Percentiles rank a stretch among this genome's conserved stretches.
Evolutionary conservation across 257 asterid species (phyloP).

Genomic region (Plectranthus barbatus): DNA sequence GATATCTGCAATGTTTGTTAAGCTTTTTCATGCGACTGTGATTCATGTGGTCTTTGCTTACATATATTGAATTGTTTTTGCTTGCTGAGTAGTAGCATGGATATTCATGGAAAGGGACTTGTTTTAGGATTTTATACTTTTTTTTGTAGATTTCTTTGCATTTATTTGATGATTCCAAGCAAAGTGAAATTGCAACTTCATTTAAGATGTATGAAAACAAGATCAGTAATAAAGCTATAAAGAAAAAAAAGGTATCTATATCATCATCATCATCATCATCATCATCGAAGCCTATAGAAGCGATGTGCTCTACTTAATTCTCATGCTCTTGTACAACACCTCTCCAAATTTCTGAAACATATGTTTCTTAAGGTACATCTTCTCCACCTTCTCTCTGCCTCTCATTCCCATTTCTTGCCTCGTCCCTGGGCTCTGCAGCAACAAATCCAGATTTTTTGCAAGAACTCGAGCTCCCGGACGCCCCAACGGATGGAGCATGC

Average conservation of each 20-base stretch:
- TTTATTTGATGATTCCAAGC: background rate
- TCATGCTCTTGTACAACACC: constrained; percentile 82
- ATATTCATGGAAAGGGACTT: background rate
- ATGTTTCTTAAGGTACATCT: constrained; percentile 77
- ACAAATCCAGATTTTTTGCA: constrained; percentile 52
- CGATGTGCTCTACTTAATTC: constrained; percentile 45
- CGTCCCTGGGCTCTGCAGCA: constrained; percentile 48
- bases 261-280: no score
- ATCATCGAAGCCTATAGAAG: constrained; percentile 4
- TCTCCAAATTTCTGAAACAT: constrained; percentile 90
- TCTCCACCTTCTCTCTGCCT: constrained; percentile 81
- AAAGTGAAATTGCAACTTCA: background rate
- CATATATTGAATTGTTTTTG: background rate
- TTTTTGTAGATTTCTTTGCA: background rate
- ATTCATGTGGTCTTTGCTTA: background rate
- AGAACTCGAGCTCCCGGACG: constrained; percentile 64
- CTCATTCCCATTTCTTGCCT: constrained; percentile 67
- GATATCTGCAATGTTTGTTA: background rate
- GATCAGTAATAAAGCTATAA: background rate
- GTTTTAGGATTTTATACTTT: background rate
- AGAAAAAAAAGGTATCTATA: constrained; percentile 9
- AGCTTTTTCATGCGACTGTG: background rate
- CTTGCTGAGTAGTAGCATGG: background rate
- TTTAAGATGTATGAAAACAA: background rate
- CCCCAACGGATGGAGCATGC: constrained; percentile 86